Conservation (phyloP, 1,139 yeast genomes). For the Tardiomyces depauwii region DNA sequence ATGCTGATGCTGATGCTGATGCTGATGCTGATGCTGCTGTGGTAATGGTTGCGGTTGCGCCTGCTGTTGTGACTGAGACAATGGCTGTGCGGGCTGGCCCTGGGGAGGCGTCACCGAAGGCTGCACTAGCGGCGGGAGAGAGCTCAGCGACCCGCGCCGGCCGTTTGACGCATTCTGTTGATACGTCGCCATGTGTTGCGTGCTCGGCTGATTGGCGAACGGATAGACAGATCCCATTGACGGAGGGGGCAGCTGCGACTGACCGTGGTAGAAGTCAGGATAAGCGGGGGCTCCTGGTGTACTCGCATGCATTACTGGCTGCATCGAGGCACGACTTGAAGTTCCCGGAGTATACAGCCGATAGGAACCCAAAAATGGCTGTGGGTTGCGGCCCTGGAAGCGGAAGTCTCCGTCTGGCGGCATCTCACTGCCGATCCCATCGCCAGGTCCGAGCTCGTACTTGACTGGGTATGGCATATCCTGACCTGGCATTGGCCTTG, state of each 20-base stretch:
- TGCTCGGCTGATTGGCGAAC: background rate
- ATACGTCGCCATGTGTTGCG: background rate
- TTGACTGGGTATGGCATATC: background rate
- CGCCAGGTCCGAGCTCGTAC: constrained; percentile 2
- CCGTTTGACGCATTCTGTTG: background rate
- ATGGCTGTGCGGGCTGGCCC: background rate
- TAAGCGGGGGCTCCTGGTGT: background rate
- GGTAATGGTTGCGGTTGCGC: too few species aligned
- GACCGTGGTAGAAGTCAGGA: background rate
- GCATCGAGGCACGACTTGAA: too few species aligned
- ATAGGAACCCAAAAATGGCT: too few species aligned
- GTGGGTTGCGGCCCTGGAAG: background rate
- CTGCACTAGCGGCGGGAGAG: background rate
- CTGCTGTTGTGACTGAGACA: too few species aligned
- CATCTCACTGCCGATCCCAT: constrained; percentile 5
- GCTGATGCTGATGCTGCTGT: background rate
- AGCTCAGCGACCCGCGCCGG: background rate
- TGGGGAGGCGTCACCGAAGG: background rate
- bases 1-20: too few species aligned
- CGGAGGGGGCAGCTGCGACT: background rate
- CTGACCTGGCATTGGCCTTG: background rate
- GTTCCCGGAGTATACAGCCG: too few species aligned
- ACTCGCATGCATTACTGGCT: too few species aligned
- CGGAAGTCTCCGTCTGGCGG: background rate
- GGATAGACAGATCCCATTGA: background rate